Evolutionary conservation across 148 eudicot genomes (phyloP).

Genomic region (Chenopodium formosanum): DNA sequence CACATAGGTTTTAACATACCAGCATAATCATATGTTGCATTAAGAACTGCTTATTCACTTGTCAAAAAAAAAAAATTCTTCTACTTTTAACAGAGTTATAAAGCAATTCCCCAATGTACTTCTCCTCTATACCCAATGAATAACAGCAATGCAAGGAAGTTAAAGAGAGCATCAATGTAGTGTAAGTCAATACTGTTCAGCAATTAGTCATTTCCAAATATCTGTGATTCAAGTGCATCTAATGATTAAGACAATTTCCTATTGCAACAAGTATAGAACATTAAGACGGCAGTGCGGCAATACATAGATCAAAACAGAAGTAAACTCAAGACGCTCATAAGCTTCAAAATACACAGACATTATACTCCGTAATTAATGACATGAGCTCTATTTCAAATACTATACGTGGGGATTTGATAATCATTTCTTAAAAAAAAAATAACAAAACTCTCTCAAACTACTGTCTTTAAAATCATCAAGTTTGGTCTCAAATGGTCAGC

Average conservation of each 20-base stretch:
- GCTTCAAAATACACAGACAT: neutral
- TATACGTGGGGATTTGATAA: neutral
- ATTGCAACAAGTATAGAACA: neutral
- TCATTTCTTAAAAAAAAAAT: neutral
- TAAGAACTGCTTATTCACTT: too few relatives aligned
- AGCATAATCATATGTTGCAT: too few relatives aligned
- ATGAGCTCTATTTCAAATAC: neutral
- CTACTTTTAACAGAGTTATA: too few relatives aligned
- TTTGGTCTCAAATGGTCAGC: neutral
- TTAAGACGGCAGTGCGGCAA: neutral
- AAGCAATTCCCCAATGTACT: too few relatives aligned
- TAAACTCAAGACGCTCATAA: neutral
- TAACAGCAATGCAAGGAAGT: neutral
- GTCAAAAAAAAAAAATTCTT: too few relatives aligned
- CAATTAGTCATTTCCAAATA: neutral
- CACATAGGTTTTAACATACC: too few relatives aligned
- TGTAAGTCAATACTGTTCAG: neutral
- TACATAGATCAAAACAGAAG: neutral
- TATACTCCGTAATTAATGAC: too few relatives aligned
- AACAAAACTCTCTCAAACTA: neutral
- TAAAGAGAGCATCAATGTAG: neutral
- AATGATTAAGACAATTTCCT: neutral
- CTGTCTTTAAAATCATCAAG: neutral
- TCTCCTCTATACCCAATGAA: too few relatives aligned
- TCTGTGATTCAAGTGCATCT: neutral